These are phyloP conservation scores for Cladosporium austrohemisphaericum DNA, from an alignment of 2,329 filamentous ascomycete species.

Conservation along the genomic window DNA sequence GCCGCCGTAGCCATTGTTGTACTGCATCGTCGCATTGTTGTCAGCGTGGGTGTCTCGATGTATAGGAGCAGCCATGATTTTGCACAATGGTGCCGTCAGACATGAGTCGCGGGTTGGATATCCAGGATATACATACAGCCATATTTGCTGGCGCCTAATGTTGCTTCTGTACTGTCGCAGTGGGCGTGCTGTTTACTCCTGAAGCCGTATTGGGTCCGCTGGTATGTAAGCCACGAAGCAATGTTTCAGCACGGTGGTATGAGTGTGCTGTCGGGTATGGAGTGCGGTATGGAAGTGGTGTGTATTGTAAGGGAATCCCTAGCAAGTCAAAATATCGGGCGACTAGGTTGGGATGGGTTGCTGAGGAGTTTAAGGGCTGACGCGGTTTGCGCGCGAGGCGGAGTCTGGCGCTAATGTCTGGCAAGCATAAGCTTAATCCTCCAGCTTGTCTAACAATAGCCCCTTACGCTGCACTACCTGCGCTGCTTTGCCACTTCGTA, in stretches of 20 bases:
- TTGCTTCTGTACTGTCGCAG: no score
- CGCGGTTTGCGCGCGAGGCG: no score
- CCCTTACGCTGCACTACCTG: no score
- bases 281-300: no score
- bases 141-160: not conserved
- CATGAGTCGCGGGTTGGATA: not conserved
- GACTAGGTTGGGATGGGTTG: no score
- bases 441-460: conserved; percentile 5
- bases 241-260: no score
- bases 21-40: conserved; percentile 22
- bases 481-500: conserved; percentile 5
- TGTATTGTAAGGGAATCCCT: no score
- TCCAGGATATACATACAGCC: not conserved
- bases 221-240: no score
- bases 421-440: not conserved
- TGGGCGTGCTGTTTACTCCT: not conserved
- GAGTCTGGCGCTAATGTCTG: no score
- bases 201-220: not conserved
- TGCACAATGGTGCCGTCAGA: not conserved
- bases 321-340: no score
- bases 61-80: not conserved
- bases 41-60: not conserved
- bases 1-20: conserved; percentile 41
- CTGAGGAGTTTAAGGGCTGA: no score
- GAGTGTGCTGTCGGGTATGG: no score